These are phyloP conservation scores for Mesembryanthemum crystallinum DNA, from an alignment of 148 eudicot species.

Conservation along the genomic window DNA sequence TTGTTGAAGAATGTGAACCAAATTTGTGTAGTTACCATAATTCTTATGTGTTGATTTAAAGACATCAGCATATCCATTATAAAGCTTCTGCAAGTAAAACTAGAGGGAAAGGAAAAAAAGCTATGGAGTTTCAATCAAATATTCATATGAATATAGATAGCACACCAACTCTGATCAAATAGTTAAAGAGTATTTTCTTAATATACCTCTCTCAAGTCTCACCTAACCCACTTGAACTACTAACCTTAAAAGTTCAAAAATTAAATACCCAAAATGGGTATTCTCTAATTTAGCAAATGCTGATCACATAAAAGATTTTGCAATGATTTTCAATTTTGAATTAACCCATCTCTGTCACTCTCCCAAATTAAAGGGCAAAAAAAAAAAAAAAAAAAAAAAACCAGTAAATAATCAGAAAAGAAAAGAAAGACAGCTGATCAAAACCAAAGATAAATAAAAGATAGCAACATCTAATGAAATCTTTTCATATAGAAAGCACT, in stretches of 20 bases:
- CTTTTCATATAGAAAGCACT: not conserved
- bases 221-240: constrained; percentile 13
- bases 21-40: not conserved
- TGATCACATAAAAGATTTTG: not conserved
- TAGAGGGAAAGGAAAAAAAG: not conserved
- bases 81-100: not conserved
- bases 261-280: not conserved
- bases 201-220: not conserved
- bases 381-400: not conserved
- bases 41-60: not conserved
- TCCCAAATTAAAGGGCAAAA: not conserved
- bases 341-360: too few relatives aligned
- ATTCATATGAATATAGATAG: not conserved
- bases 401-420: too few relatives aligned
- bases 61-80: not conserved
- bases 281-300: not conserved
- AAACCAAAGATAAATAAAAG: not conserved
- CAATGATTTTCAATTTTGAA: not conserved
- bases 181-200: too few relatives aligned
- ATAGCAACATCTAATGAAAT: not conserved
- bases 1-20: not conserved
- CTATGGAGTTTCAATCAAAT: not conserved
- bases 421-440: too few relatives aligned
- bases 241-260: not conserved
- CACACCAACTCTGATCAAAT: not conserved